Base-by-base conservation (phyloP, 345 rosid genomes). In the Salix suchowensis region DNA sequence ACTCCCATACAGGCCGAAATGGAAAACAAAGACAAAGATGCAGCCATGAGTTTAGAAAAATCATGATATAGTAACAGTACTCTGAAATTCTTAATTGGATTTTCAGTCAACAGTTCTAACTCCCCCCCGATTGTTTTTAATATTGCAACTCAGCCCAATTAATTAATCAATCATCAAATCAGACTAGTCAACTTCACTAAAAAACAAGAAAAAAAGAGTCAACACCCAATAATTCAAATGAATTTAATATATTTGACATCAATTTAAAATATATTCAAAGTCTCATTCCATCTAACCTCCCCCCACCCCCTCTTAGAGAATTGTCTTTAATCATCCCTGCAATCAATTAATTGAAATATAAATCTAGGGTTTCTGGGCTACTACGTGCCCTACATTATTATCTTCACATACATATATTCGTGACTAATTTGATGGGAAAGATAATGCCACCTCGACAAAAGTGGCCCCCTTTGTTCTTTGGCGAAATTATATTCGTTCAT, bases 401-500 rank as follows among this genome's bases (percentile, higher is more conserved):
- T 34, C 6, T 32, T 55, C 40, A 42, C 80, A 75, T 55, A 72
- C 76, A 72, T 30, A 80, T 72, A 26, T 75, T 75, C 86, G 87
- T 84, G 89, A 82, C 75, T 65, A 60, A 71, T 74, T 80, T 82
- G 76, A 86, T 73, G 75, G 46, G 30, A 32, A 16, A 67, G 48
- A 36, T 42, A 67, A 5, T 26, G 9, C 52, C 50, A 16, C 70
- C 73, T 5, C 11, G 50, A 36, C 4, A 72, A 40, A 64, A 2
- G 82, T 48, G 72, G 68, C 72, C 65, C 72, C 32, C 46, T 24
- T 37, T 48, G 54, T 28, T 48, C 4, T 28, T 28, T 21, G 18
- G 32, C 36, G 26, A 64, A 48, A 72, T 61, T 72, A 73, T 78
- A 78, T 70, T 75, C 36, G 37, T 83, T 84, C 89, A 87, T 87